These are phyloP conservation scores for Mortierella claussenii DNA, from an alignment of 192 early-diverging fungal genomes.

Conservation along the genomic window DNA sequence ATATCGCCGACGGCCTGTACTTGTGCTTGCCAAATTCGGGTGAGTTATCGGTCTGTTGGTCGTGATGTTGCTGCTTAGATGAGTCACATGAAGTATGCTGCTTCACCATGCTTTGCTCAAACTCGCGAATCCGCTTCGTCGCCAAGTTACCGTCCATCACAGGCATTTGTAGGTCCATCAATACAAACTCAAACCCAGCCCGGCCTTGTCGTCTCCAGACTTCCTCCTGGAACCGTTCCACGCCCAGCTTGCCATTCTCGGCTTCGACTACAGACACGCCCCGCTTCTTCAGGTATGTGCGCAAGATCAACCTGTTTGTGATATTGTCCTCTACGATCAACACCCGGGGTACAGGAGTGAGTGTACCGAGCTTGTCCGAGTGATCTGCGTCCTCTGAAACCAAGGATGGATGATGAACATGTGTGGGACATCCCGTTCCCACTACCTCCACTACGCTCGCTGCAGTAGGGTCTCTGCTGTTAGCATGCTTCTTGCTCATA, in stretches of 20 bases:
- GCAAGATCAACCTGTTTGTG: constrained; percentile 51
- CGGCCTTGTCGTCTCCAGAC: constrained; percentile 4
- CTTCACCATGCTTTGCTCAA: constrained; percentile 31
- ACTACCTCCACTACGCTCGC: neutral
- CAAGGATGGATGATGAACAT: neutral
- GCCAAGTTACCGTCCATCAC: constrained; percentile 58
- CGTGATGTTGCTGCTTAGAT: neutral
- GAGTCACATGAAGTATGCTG: constrained; percentile 8
- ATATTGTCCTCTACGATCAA: constrained; percentile 57
- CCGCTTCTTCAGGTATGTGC: constrained; percentile 45
- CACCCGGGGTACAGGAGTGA: constrained; percentile 23
- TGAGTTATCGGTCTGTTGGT: neutral
- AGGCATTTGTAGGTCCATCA: constrained; percentile 60
- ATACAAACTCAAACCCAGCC: constrained; percentile 42
- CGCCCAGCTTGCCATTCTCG: constrained; percentile 51
- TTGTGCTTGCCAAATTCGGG: neutral
- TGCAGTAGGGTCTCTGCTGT: neutral
- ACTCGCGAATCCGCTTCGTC: constrained; percentile 48
- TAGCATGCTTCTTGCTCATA: neutral
- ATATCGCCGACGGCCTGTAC: constrained; percentile 43
- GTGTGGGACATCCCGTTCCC: neutral
- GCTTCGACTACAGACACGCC: constrained; percentile 50
- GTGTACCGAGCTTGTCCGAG: neutral
- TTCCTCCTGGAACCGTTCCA: constrained; percentile 47
- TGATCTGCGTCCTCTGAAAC: neutral